These are phyloP conservation scores for Mycena haematopus DNA, from an alignment of 768 basidiomycete genomes.

Conservation along the genomic window DNA sequence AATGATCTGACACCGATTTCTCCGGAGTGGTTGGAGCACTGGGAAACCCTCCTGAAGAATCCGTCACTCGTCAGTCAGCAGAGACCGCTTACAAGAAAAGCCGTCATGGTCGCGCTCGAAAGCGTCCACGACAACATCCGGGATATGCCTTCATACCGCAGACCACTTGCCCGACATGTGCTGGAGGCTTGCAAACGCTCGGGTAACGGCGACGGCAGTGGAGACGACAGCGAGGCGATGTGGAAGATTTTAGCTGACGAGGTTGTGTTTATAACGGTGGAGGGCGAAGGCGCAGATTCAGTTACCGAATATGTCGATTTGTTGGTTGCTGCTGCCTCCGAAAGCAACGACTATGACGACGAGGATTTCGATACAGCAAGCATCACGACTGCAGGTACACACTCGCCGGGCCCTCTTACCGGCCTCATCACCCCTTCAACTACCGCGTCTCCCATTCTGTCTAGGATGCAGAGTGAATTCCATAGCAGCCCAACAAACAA, in stretches of 20 bases:
- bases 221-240: conserved; percentile 47
- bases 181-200: conserved; percentile 49
- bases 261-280: conserved; percentile 61
- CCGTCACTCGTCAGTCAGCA: conserved; percentile 47
- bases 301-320: conserved; percentile 46
- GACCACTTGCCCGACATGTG: conserved; percentile 58
- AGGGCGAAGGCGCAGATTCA: conserved; percentile 34
- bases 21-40: conserved; percentile 73
- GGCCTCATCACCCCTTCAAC: conserved; percentile 40
- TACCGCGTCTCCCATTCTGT: conserved; percentile 57
- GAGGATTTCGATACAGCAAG: conserved; percentile 52
- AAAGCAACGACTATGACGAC: conserved; percentile 44
- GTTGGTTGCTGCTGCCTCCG: conserved; percentile 46
- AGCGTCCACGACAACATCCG: conserved; percentile 68
- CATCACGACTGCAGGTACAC: conserved; percentile 45
- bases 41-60: conserved; percentile 64
- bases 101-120: conserved; percentile 63
- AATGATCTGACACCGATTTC: conserved; percentile 75
- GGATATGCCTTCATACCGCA: conserved; percentile 72
- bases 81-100: conserved; percentile 60
- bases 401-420: conserved; percentile 41
- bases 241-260: conserved; percentile 77
- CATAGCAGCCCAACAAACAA: conserved; percentile 37
- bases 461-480: conserved; percentile 66
- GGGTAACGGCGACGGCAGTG: conserved; percentile 37